Percentiles rank a stretch among this genome's conserved stretches.
phyloP scores from a whole-genome alignment of 495 filamentous ascomycete species.

The Podospora comata region DNA sequence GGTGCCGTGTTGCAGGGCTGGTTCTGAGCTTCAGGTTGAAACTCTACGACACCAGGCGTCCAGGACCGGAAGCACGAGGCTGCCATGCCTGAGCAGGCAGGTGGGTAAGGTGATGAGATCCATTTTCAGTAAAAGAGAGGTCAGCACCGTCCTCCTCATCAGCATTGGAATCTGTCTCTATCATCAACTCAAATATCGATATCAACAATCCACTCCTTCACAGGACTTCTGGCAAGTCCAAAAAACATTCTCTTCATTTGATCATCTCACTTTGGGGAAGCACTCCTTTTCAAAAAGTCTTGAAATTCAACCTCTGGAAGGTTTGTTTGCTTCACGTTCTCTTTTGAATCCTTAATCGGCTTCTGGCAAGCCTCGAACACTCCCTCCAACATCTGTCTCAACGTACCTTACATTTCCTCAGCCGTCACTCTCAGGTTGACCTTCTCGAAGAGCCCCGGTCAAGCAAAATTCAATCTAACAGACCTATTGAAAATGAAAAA shows the following conservation, averaged over 20 bases:
- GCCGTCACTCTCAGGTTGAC: background rate
- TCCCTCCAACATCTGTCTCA: background rate
- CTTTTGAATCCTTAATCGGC: background rate
- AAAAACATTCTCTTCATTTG: background rate
- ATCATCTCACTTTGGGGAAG: background rate
- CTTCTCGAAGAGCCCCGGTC: too few relatives aligned
- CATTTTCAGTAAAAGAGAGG: background rate
- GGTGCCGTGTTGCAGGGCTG: background rate
- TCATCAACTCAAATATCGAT: background rate
- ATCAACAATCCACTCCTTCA: background rate
- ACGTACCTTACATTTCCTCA: background rate
- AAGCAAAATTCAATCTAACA: background rate
- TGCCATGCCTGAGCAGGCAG: background rate
- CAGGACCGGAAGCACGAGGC: background rate
- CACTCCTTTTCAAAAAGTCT: background rate
- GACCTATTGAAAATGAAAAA: background rate
- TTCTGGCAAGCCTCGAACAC: background rate
- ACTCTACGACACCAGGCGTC: background rate
- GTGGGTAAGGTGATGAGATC: too few relatives aligned
- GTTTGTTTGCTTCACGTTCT: background rate
- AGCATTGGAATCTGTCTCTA: background rate
- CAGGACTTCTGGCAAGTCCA: background rate
- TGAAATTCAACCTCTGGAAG: background rate
- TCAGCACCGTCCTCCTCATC: background rate
- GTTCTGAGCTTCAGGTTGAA: background rate